phyloP scores from a whole-genome alignment of 345 rosid genomes.

The Ceriops tagal region DNA sequence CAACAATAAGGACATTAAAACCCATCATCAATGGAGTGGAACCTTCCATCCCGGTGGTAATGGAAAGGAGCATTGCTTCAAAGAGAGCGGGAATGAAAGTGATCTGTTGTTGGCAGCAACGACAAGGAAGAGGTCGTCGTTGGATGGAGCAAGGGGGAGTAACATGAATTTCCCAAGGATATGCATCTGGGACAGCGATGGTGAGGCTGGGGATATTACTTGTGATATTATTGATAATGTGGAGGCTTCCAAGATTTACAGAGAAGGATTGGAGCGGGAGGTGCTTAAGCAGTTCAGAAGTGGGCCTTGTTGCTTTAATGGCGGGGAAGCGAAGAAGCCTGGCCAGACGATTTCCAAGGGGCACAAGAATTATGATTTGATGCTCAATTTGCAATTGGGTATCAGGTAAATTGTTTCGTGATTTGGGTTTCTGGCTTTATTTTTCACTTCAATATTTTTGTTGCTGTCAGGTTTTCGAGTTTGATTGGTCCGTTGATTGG shows the following conservation, averaged over 20 bases:
- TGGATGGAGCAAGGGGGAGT: conserved; percentile 72
- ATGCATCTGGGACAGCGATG: conserved; percentile 97
- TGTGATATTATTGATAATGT: conserved; percentile 85
- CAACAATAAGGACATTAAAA: neutral
- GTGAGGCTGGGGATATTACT: conserved; percentile 96
- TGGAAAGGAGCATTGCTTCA: conserved; percentile 42
- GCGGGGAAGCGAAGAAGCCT: conserved; percentile 75
- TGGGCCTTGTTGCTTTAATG: conserved; percentile 65
- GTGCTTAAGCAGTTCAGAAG: conserved; percentile 64
- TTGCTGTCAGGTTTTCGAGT: neutral
- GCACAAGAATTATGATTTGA: conserved; percentile 88
- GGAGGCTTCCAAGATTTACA: conserved; percentile 61
- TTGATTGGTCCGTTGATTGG: neutral
- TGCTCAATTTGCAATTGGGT: conserved; percentile 96
- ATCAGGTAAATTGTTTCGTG: conserved; percentile 53
- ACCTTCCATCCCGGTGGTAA: conserved; percentile 43
- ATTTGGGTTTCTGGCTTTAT: neutral
- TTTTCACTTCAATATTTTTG: neutral
- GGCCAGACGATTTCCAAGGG: conserved; percentile 93
- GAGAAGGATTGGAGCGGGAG: conserved; percentile 51
- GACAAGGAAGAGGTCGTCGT: conserved; percentile 78
- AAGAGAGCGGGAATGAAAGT: conserved; percentile 35
- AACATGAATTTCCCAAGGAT: conserved; percentile 70
- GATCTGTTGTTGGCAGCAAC: conserved; percentile 32
- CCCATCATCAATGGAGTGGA: conserved; percentile 44